Evolutionary conservation across 1,139 yeast genomes (phyloP).

Genomic region (Blastobotrys arbuscula): DNA sequence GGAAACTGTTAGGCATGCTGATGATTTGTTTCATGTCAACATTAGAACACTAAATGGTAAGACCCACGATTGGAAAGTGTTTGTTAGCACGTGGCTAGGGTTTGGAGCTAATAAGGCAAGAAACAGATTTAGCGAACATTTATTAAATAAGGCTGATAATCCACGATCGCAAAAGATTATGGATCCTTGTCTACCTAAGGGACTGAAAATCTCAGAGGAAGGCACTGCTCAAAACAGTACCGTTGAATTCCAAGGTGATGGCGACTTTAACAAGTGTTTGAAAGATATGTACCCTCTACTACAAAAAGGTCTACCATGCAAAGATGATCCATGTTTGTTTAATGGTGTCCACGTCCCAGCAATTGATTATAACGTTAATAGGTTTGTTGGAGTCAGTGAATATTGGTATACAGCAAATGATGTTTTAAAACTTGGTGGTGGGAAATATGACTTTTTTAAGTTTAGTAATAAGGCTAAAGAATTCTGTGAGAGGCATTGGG

Average conservation of each 20-base stretch:
- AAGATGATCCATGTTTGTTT: conserved; percentile 40
- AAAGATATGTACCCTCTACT: conserved; percentile 57
- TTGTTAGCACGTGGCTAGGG: conserved; percentile 71
- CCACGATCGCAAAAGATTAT: conserved; percentile 19
- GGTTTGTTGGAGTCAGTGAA: conserved; percentile 75
- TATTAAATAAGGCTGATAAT: conserved; percentile 15
- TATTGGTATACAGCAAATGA: conserved; percentile 68
- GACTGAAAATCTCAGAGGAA: conserved; percentile 17
- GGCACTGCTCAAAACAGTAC: conserved; percentile 13
- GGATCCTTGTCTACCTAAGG: conserved; percentile 64
- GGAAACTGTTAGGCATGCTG: conserved; percentile 49
- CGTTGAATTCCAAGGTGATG: conserved; percentile 45
- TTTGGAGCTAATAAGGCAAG: conserved; percentile 75
- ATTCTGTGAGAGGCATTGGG: conserved; percentile 45
- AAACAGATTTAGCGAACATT: conserved; percentile 41
- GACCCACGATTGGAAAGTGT: conserved; percentile 45
- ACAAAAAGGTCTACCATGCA: conserved; percentile 37
- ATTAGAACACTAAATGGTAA: conserved; percentile 41
- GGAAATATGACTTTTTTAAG: conserved; percentile 37
- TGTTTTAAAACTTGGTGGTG: conserved; percentile 38
- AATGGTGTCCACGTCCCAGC: conserved; percentile 49
- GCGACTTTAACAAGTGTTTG: conserved; percentile 55
- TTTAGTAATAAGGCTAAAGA: conserved; percentile 44
- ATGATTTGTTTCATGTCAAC: conserved; percentile 48
- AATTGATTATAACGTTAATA: conserved; percentile 60